Conservation (phyloP, 108 stramenopile species). For the Fragilariopsis cylindrus region DNA sequence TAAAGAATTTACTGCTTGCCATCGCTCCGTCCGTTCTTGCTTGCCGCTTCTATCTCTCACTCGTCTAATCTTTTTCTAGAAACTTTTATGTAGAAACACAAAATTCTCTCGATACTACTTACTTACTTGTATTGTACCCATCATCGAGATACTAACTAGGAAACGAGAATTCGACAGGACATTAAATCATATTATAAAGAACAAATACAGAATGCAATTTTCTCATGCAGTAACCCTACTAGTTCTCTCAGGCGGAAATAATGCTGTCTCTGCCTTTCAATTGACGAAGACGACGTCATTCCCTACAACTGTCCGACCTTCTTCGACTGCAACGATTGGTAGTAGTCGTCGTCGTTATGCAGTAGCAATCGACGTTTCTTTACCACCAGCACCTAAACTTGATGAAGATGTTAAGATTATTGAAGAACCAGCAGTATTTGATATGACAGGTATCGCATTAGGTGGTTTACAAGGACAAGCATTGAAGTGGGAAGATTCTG, state of each 20-base stretch:
- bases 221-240: background rate
- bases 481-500: constrained; percentile 44
- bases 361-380: background rate
- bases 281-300: background rate
- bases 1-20: no score
- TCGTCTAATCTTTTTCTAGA: no score
- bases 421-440: constrained; percentile 7
- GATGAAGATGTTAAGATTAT: background rate
- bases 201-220: background rate
- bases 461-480: constrained; percentile 74
- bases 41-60: no score
- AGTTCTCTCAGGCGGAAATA: background rate
- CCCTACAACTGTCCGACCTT: background rate
- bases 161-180: no score
- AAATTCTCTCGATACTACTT: no score
- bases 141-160: no score
- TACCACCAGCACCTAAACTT: background rate
- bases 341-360: background rate
- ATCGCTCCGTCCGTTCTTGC: no score
- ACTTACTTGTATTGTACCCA: no score
- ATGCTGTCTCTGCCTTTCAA: background rate
- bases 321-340: background rate
- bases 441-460: constrained; percentile 40
- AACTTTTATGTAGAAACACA: no score
- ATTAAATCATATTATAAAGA: no score